Conservation (phyloP, 192 early-diverging fungal species). For the Linnemannia elongata region DNA sequence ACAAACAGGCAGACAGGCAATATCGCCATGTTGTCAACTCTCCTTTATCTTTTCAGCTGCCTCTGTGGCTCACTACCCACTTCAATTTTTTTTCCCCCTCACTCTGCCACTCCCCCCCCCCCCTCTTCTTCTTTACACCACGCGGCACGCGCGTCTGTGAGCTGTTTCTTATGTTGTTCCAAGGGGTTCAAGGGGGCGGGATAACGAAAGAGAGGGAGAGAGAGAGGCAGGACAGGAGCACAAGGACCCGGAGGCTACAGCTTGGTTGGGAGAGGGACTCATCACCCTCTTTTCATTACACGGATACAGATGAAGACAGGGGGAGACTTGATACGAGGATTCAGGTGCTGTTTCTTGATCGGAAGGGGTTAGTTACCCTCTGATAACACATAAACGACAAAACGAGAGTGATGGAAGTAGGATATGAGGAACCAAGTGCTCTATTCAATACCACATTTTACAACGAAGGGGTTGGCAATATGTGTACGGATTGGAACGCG, state of each 20-base stretch:
- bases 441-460: too few species aligned
- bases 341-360: too few species aligned
- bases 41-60: background rate
- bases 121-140: background rate
- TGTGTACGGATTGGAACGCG: background rate
- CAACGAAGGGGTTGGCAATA: background rate
- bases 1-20: background rate
- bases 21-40: background rate
- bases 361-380: too few species aligned
- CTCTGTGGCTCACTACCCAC: background rate
- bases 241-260: background rate
- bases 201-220: background rate
- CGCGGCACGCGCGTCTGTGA: background rate
- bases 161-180: background rate
- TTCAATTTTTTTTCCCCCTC: background rate
- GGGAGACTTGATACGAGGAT: background rate
- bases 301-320: too few species aligned
- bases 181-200: background rate
- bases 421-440: too few species aligned
- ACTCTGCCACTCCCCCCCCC: background rate
- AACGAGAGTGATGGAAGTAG: too few species aligned
- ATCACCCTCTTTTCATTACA: too few species aligned
- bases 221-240: background rate
- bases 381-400: too few species aligned
- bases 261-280: background rate